Percentiles rank a stretch among this genome's conserved stretches.
Conservation (phyloP, 345 rosid genomes). For the Murraya koenigii region DNA sequence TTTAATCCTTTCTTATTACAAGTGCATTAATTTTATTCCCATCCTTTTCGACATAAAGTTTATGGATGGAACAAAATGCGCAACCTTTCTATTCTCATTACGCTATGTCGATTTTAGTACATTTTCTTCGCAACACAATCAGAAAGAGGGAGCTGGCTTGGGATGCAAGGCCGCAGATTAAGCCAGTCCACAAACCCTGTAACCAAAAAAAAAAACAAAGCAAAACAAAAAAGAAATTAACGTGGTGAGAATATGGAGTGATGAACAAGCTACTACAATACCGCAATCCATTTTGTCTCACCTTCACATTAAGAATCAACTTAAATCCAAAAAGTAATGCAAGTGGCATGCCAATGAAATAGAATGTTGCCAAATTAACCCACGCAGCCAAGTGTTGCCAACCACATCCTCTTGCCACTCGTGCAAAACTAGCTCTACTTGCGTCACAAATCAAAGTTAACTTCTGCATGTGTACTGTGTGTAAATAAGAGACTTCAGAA, state of each 20-base stretch:
- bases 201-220: background rate
- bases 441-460: background rate
- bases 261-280: too few relatives aligned
- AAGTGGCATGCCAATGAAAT: constrained; percentile 48
- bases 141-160: background rate
- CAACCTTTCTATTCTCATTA: too few relatives aligned
- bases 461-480: background rate
- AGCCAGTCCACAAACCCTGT: background rate
- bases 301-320: constrained; percentile 49
- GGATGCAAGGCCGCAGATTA: background rate
- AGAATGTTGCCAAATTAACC: constrained; percentile 57
- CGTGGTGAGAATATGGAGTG: too few relatives aligned
- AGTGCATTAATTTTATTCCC: too few relatives aligned
- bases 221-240: background rate
- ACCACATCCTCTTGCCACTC: constrained; percentile 77
- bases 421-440: constrained; percentile 15
- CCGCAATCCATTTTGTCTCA: constrained; percentile 2
- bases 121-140: background rate
- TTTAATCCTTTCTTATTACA: too few relatives aligned
- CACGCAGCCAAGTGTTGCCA: constrained; percentile 62
- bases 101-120: background rate
- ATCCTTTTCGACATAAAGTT: too few relatives aligned
- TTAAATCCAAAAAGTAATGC: constrained; percentile 54
- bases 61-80: too few relatives aligned
- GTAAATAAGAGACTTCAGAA: background rate